Base-by-base conservation (phyloP, 139 green algal species). In the Chlamydomonas sphaeroides region DNA sequence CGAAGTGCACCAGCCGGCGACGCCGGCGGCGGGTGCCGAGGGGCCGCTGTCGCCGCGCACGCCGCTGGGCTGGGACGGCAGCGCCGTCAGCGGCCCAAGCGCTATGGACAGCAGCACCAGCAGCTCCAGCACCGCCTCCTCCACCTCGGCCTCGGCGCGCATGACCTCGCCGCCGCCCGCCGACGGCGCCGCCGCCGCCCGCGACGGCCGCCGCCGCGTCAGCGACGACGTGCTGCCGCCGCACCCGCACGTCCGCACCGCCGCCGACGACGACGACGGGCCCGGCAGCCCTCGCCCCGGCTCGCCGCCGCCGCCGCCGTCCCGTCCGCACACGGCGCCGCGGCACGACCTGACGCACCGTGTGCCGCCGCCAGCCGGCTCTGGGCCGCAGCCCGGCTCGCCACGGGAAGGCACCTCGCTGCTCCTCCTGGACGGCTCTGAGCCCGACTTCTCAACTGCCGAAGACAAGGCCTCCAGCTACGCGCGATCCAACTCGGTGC, bases 41-140 rank as follows among this genome's bases (percentile, higher is more conserved):
- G 74, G 59, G 59, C 59, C 74, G 39, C 28, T 10, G 28, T 80
- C 74, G 41, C 74, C 74, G 7, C 74, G 74, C 36, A 80, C 74
- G n/a, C 74, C 74, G 59, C 41, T 80, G 39, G 45, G 33, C 30
- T 80, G 59, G 59, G 74, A 70, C 41, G 32, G 32, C 33, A 35
- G 20, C 38, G 39, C 41, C 41, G 30, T 45, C 59, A 32, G 25
- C 56, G n/a, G 56, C 56, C 56, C 56, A n/a, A n/a, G n/a, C n/a
- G n/a, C n/a, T 18, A 56, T 56, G 2, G 39, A 28, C n/a, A 63
- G 48, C 69, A 10, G 18, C 33, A 32, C 5, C 21, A 48, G 48
- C 32, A 70, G 59, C 57, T 33, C 14, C 48, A 63, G 72, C 72
- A 68, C 20, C 26, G 30, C 36, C 48, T 17, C 48, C 25, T 48